Conservation (phyloP, 163 green algal species). For the Trebouxiophyceae sp. region DNA sequence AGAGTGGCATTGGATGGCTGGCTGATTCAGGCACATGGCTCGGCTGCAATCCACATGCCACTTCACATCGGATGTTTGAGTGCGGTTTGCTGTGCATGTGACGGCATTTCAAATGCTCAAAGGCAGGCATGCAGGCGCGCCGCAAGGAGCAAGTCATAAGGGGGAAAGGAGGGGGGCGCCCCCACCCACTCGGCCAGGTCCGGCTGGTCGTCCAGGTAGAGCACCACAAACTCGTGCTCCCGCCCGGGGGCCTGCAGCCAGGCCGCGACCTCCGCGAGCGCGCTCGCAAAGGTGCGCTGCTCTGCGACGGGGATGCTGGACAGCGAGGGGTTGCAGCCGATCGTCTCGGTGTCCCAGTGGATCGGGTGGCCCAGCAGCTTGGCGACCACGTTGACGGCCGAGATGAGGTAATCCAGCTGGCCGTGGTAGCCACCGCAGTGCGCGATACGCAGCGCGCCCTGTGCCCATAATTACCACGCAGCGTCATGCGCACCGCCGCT, state of each 20-base stretch:
- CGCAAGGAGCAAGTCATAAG: too few species aligned
- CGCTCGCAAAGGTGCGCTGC: conserved; percentile 40
- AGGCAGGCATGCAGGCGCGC: too few species aligned
- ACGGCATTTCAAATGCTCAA: too few species aligned
- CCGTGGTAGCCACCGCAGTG: conserved; percentile 69
- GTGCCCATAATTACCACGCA: too few species aligned
- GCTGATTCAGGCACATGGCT: too few species aligned
- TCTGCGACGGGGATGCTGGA: conserved; percentile 50
- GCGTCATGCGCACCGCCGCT: not conserved
- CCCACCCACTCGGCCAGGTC: conserved; percentile 41
- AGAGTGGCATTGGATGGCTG: not conserved
- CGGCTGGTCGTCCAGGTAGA: conserved; percentile 57
- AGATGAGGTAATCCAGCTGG: conserved; percentile 37
- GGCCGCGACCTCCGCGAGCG: conserved; percentile 36
- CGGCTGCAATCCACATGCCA: too few species aligned
- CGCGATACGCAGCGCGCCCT: conserved; percentile 53
- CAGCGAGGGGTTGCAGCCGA: conserved; percentile 63
- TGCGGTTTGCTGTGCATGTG: too few species aligned
- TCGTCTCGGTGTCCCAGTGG: conserved; percentile 69
- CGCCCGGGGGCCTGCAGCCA: conserved; percentile 44
- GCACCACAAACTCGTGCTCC: conserved; percentile 38
- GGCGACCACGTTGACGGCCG: conserved; percentile 37
- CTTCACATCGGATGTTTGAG: too few species aligned
- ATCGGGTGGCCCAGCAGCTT: conserved; percentile 41
- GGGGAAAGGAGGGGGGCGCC: too few species aligned